Base-by-base conservation (phyloP, 331 rosid species). In the Rosa hybrid region DNA sequence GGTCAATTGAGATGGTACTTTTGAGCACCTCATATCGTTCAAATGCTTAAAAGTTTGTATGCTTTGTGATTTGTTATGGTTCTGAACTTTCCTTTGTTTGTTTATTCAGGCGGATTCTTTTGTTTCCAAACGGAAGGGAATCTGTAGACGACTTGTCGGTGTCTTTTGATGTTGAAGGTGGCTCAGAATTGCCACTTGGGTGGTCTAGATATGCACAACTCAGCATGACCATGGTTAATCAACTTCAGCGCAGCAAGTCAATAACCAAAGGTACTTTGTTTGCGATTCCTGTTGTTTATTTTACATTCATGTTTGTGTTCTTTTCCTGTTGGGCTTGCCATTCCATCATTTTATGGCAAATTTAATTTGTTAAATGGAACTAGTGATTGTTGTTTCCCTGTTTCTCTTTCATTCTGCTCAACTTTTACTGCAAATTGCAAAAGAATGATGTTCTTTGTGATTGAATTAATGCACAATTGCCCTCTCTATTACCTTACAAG, bases 91-190 rank as follows among this genome's bases (percentile, higher is more conserved):
- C 48, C 34, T 25, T 70, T 21, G 57, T 34, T 74, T 23, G 67
- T 74, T 54, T 39, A 2, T 20, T 74, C 77, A 74, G 77, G 67
- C 18, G 38, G 42, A 20, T 74, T 50, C 50, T 74, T 18, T 4
- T 74, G 51, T 39, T 34, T 73, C 77, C 38, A 38, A 54, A 30
- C 21, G 50, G 78, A 34, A 38, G 39, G 4, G 39, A 54, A 30
- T 39, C 21, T 16, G 34, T 54, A 20, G 68, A 57, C 68, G 12
- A n/a, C 68, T 56, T 74, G n/a, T 54, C 78, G 2, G 51, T 74
- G 12, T 39, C 39, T 39, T 60, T 54, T 34, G 68, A 74, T 13
- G 78, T 74, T 74, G 16, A 10, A 20, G 78, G 78, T 56, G 60
- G 68, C 21, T 39, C 78, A 39, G 44, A 44, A 74, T 74, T 74